Base-by-base conservation (phyloP, 2,329 filamentous ascomycete genomes). In the Clarireedia hainanense region DNA sequence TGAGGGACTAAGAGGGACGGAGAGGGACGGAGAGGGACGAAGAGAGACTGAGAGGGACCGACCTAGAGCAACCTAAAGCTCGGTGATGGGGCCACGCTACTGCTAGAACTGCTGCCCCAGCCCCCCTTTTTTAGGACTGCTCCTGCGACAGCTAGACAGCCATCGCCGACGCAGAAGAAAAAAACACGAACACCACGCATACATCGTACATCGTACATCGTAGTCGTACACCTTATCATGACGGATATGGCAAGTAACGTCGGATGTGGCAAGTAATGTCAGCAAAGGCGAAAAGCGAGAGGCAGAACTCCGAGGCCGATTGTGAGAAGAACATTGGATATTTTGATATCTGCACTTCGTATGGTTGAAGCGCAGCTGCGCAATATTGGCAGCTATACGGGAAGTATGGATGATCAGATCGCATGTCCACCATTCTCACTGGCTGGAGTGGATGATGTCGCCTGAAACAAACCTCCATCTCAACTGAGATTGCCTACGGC, bases 401-500 rank as follows among this genome's bases (percentile, higher is more conserved):
- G 30, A 34, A 34, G 30, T 34, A 34, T 34, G 30, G 30, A 34
- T 34, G 30, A 34, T 34, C 30, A 34, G 30, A 27, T 26, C 37
- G 24, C 47, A 49, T 37, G 15, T 40, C 14, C 37, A 39, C 24
- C 36, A 27, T 36, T 40, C 47, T 39, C 34, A 47, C 47, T 52
- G 40, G 50, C 26, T 23, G 14, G 23, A n/a, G 20, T 20, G 36
- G 37, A 50, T 50, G 26, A 20, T 27, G 42, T 54, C 45, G 45
- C 52, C 52, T 54, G 52, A 54, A 43, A 54, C 52, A 54, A 39
- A 15, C 52, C 39, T 26, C 52, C 36, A 36, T 49, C 26, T 54
- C 52, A 49, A 39, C 40, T 34, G 39, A 30, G 12, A 26, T 47
- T 24, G 17, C 51, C 14, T 48, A 26, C 30, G 30, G 12, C 10